Evolutionary conservation across 1,139 yeast species (phyloP), one percentile per base, ranked within the genome.

Genomic region (Nakaseomyces bracarensis): DNA sequence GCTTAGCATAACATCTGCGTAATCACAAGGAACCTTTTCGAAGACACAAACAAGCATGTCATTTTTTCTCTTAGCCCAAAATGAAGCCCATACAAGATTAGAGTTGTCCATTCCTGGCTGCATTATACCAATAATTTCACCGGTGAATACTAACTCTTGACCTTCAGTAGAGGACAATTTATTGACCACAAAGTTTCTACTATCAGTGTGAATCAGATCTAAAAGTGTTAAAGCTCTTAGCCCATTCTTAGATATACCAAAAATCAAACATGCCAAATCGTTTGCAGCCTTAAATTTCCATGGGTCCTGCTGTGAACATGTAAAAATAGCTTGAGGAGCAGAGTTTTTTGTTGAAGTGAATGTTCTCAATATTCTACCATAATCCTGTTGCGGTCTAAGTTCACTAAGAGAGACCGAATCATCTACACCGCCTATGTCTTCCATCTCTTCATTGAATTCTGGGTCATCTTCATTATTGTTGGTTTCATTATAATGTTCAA

Each of bases 21-120:
- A 81, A 61, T 83, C 93, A 60, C 93, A 82, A 1, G 85, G 83
- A 29, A 86, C 83, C 58, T 85, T 94, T 54, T 87, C 96, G 58
- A 89, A 80, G 67, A 85, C 86, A 68, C 93, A 80, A 35, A 86
- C 82, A 43, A 87, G 72, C 48, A 84, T 65, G 39, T 76, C 77
- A 3, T 80, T 80, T 51, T 79, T 79, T 46, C 77, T 70, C 56
- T 86, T 87, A 1, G 94, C 95, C 96, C 96, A 89, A 47, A 87
- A 64, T 1, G 89, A 80, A 3, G 89, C 81, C 87, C 89, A 82
- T 0, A 85, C 82, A 46, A 72, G 66, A 39, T 69, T 72, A 38
- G 72, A 67, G 15, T 26, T 36, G 27, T 51, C 48, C 9, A 65
- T 61, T 30, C 71, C 69, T 5, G 69, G 65, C 53, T 72, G 73